Evolutionary conservation across 768 basidiomycete genomes (phyloP).

Genomic region (Boletus patriciae): DNA sequence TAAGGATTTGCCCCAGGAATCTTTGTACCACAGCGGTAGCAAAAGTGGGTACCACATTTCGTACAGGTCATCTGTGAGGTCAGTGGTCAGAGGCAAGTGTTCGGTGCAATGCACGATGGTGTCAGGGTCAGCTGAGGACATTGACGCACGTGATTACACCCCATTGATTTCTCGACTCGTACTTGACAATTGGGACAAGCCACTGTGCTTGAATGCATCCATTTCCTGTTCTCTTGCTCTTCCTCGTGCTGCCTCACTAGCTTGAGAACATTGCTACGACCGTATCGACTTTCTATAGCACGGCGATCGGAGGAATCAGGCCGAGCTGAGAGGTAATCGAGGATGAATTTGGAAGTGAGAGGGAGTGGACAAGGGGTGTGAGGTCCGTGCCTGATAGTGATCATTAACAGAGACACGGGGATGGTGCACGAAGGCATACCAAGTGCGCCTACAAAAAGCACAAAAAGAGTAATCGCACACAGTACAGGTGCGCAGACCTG

Average conservation of each 20-base stretch:
- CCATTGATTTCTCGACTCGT: conserved; percentile 70
- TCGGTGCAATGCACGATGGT: neutral
- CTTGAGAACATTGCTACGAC: conserved; percentile 55
- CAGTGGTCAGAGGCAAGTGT: neutral
- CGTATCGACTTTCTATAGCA: conserved; percentile 62
- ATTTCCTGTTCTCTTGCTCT: conserved; percentile 70
- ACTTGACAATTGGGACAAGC: conserved; percentile 73
- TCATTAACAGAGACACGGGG: conserved; percentile 3
- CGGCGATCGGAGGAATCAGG: conserved; percentile 51
- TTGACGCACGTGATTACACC: conserved; percentile 83
- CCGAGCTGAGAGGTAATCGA: conserved; percentile 61
- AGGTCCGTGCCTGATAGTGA: conserved; percentile 73
- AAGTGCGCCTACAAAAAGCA: conserved; percentile 76
- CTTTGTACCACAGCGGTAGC: conserved; percentile 71
- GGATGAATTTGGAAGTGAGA: conserved; percentile 60
- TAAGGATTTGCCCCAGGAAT: conserved; percentile 57
- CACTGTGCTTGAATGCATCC: conserved; percentile 69
- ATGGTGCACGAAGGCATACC: conserved; percentile 43
- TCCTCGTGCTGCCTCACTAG: conserved; percentile 67
- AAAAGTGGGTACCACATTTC: conserved; percentile 78
- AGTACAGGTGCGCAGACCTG: conserved; percentile 67
- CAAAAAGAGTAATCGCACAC: conserved; percentile 80
- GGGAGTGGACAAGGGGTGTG: conserved; percentile 68
- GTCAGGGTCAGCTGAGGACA: neutral
- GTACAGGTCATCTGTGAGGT: conserved; percentile 67